Conservation (phyloP, 805 yeast genomes). For the Cyberlindnera suaveolens region DNA sequence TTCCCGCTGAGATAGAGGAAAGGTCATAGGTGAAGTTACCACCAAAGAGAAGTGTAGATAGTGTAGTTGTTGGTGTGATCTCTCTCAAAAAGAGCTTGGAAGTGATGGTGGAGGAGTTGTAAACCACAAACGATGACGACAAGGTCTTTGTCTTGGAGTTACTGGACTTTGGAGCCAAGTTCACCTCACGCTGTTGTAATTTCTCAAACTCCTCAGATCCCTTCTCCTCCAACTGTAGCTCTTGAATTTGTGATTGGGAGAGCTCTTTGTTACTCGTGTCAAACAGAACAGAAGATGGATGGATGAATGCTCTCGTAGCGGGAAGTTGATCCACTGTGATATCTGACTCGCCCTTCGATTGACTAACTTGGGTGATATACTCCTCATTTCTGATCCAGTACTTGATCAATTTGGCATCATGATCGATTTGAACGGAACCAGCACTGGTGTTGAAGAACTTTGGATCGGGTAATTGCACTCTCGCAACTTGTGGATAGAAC, state of each 20-base stretch:
- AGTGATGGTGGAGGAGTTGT: conserved; percentile 53
- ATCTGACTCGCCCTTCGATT: conserved; percentile 6
- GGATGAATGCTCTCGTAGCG: conserved; percentile 70
- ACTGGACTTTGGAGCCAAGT: conserved; percentile 35
- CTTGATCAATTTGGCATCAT: conserved; percentile 67
- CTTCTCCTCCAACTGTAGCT: conserved; percentile 31
- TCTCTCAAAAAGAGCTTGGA: conserved; percentile 65
- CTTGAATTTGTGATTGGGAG: conserved; percentile 22
- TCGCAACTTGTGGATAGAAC: conserved; percentile 75
- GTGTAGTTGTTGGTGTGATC: conserved; percentile 70
- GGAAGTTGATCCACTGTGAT: conserved; percentile 34
- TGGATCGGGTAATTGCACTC: conserved; percentile 77
- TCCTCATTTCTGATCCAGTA: conserved; percentile 67
- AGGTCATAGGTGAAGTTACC: conserved; percentile 62
- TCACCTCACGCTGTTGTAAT: conserved; percentile 25
- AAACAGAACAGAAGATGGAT: conserved; percentile 79
- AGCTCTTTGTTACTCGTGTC: conserved; percentile 31
- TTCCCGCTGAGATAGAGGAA: conserved; percentile 31
- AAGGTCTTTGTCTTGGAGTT: conserved; percentile 6
- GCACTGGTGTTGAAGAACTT: conserved; percentile 60
- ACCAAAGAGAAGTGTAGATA: conserved; percentile 76
- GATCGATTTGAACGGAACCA: conserved; percentile 84
- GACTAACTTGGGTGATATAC: conserved; percentile 24
- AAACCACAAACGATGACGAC: conserved; percentile 51
- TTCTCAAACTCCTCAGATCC: conserved; percentile 32